phyloP scores from a whole-genome alignment of 1,284 basidiomycete genomes.

The Agroathelia rolfsii region DNA sequence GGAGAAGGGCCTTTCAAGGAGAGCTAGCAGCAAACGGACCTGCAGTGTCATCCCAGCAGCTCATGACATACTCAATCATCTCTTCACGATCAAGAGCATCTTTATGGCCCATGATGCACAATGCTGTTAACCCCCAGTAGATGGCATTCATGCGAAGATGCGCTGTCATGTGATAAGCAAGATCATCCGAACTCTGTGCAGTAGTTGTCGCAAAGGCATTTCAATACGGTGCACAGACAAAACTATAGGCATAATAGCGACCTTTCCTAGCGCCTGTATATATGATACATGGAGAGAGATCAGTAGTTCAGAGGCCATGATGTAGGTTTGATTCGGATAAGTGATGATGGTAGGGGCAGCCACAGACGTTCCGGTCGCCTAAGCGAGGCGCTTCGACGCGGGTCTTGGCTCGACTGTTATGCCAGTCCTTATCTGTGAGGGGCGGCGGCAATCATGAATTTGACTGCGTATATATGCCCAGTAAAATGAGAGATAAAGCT shows the following conservation, averaged over 20 bases:
- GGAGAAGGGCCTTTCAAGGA: slow-evolving; percentile 7
- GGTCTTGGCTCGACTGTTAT: no score
- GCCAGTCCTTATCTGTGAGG: no score
- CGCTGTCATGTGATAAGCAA: slow-evolving; percentile 88
- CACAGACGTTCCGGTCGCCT: no score
- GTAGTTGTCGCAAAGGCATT: neutral
- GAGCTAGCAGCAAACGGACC: slow-evolving; percentile 38
- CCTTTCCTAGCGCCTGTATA: slow-evolving; percentile 66
- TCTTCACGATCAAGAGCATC: slow-evolving; percentile 76
- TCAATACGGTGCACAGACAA: neutral
- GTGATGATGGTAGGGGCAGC: no score
- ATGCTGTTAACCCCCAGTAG: slow-evolving; percentile 92
- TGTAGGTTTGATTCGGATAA: no score
- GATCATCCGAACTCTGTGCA: slow-evolving; percentile 69
- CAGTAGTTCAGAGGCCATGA: slow-evolving; percentile 19
- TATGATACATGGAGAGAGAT: slow-evolving; percentile 61
- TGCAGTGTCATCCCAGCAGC: slow-evolving; percentile 86
- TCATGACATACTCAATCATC: slow-evolving; percentile 85
- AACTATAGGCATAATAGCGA: slow-evolving; percentile 16
- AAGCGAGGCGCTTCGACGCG: no score
- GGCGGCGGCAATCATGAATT: no score
- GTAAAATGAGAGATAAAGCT: no score
- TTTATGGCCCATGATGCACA: slow-evolving; percentile 69
- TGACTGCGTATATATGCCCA: no score
- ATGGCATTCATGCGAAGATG: slow-evolving; percentile 94